Evolutionary conservation across 306 rosid genomes (phyloP).

Genomic region (Cyclanthera cordifolia): DNA sequence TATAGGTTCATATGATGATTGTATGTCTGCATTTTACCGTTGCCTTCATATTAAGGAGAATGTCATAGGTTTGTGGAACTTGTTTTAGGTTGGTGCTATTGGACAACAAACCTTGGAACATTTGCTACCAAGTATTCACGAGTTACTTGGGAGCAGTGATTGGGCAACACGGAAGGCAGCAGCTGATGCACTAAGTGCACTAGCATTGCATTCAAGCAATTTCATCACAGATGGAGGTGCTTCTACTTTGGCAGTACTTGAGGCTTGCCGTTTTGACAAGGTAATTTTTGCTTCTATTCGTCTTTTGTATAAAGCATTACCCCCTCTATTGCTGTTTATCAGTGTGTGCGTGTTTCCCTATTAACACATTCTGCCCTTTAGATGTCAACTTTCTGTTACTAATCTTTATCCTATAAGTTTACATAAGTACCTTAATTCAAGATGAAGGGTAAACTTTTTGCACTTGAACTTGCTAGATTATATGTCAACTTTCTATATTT

Average conservation of each 20-base stretch:
- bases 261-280: conserved; percentile 90
- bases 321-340: not conserved
- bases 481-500: not conserved
- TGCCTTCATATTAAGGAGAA: not conserved
- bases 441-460: not conserved
- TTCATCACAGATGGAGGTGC: conserved; percentile 45
- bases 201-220: conserved; percentile 72
- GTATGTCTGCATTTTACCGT: not conserved
- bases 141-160: conserved; percentile 66
- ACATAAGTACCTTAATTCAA: not conserved
- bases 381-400: conserved; percentile 1
- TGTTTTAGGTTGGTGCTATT: conserved; percentile 73
- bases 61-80: conserved; percentile 12
- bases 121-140: conserved; percentile 63
- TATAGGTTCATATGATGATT: not conserved
- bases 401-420: not conserved
- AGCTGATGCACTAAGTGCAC: conserved; percentile 60
- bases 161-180: conserved; percentile 99
- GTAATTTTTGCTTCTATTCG: conserved; percentile 31
- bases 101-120: conserved; percentile 72
- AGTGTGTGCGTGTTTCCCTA: not conserved
- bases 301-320: not conserved
- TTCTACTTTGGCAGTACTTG: conserved; percentile 53
- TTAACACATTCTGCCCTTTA: conserved; percentile 4
- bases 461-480: not conserved